Conservation (phyloP, 1,284 basidiomycete genomes). For the Papiliotrema flavescens region DNA sequence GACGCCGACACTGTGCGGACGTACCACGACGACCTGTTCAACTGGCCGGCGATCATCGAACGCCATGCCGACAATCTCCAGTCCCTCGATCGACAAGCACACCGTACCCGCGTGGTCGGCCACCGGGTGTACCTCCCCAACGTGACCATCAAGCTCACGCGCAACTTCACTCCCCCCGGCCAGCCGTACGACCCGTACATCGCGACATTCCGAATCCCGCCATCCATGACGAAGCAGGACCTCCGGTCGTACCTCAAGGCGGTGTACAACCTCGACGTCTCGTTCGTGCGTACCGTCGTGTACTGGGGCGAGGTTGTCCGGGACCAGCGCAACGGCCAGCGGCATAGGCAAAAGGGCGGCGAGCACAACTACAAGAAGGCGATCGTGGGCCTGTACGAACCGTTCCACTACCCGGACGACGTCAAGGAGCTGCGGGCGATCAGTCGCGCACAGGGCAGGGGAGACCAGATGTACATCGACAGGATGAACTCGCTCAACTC, state of each 20-base stretch:
- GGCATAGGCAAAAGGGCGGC: constrained; percentile 33
- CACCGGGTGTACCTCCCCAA: constrained; percentile 86
- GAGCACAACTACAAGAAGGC: constrained; percentile 75
- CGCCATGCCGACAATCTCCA: not conserved
- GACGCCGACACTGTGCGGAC: no score
- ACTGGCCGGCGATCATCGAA: not conserved
- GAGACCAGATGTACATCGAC: constrained; percentile 54
- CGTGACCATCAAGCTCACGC: constrained; percentile 73
- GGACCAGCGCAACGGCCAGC: constrained; percentile 22
- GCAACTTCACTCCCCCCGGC: constrained; percentile 73
- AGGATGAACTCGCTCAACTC: constrained; percentile 61
- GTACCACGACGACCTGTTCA: not conserved
- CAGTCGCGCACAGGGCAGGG: constrained; percentile 20
- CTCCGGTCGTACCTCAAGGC: constrained; percentile 78
- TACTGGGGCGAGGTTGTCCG: constrained; percentile 62
- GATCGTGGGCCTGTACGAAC: constrained; percentile 79
- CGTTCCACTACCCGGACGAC: constrained; percentile 83
- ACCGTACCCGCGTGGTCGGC: constrained; percentile 59
- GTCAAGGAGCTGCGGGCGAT: constrained; percentile 64
- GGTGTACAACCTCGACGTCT: constrained; percentile 80
- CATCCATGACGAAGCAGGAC: constrained; percentile 84
- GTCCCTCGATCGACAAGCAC: not conserved
- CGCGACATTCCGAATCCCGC: constrained; percentile 83
- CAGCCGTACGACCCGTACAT: constrained; percentile 88
- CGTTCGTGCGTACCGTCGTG: constrained; percentile 90